These are phyloP conservation scores for Phalaenopsis aphrodite DNA, from an alignment of 106 monocot genomes.

Conservation along the genomic window DNA sequence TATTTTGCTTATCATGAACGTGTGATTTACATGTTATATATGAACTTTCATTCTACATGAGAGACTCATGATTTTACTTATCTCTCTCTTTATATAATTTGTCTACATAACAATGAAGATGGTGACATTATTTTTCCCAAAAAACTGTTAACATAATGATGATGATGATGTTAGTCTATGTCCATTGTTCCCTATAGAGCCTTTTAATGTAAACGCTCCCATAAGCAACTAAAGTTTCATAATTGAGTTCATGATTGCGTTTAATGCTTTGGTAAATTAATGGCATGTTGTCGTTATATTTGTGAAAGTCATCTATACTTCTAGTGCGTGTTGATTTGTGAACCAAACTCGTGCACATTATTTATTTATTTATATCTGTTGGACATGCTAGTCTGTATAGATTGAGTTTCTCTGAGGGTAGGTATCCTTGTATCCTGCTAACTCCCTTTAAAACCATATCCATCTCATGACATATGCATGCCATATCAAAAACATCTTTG, in stretches of 20 bases:
- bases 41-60: not conserved
- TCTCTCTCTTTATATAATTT: not conserved
- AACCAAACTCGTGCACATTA: not conserved
- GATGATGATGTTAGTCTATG: too few species aligned
- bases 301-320: not conserved
- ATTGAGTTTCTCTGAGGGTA: not conserved
- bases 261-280: too few species aligned
- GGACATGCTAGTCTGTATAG: not conserved
- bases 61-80: not conserved
- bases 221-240: too few species aligned
- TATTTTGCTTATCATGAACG: not conserved
- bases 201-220: too few species aligned
- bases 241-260: too few species aligned
- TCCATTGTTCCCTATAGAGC: too few species aligned
- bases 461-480: not conserved
- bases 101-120: too few species aligned
- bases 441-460: not conserved
- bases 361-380: not conserved
- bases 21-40: not conserved
- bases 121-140: too few species aligned
- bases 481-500: not conserved
- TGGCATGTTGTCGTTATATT: not conserved
- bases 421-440: not conserved
- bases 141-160: too few species aligned
- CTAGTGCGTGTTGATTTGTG: not conserved